Conservation (phyloP, 495 filamentous ascomycete genomes). For the Margaritispora aquatica region DNA sequence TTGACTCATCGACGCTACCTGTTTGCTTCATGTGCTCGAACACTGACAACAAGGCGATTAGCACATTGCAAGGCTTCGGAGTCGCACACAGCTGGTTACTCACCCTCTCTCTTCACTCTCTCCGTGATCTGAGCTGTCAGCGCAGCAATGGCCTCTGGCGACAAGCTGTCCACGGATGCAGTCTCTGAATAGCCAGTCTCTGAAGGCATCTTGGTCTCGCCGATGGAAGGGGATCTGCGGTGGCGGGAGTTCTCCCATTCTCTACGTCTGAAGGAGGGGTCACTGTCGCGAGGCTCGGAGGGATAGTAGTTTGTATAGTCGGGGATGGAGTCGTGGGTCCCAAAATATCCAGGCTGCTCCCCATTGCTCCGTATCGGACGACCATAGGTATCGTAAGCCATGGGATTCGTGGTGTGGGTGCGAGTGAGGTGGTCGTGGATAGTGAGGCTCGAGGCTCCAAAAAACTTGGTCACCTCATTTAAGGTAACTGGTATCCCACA, state of each 20-base stretch:
- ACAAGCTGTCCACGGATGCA: slow-evolving; percentile 8
- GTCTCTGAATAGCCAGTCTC: slow-evolving; percentile 5
- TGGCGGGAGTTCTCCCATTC: slow-evolving; percentile 7
- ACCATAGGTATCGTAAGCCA: slow-evolving; percentile 9
- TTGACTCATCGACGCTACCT: slow-evolving; percentile 14
- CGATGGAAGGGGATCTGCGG: slow-evolving; percentile 6
- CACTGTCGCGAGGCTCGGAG: slow-evolving; percentile 15
- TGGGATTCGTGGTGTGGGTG: background rate
- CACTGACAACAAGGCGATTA: slow-evolving; percentile 11
- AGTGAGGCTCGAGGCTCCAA: slow-evolving; percentile 6
- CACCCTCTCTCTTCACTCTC: slow-evolving; percentile 21
- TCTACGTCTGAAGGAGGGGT: background rate
- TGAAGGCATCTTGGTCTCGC: slow-evolving; percentile 15
- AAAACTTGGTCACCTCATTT: slow-evolving; percentile 1
- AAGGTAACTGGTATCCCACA: no score
- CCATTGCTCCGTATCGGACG: slow-evolving; percentile 14
- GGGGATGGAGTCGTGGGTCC: slow-evolving; percentile 3
- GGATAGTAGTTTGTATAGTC: slow-evolving; percentile 14
- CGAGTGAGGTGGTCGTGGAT: no score
- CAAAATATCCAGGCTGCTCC: slow-evolving; percentile 15
- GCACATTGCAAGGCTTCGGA: slow-evolving; percentile 1
- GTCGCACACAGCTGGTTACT: background rate
- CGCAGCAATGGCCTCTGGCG: slow-evolving; percentile 23
- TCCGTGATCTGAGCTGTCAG: slow-evolving; percentile 19
- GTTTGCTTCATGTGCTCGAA: slow-evolving; percentile 23